Base-by-base conservation (phyloP, 208 protist species). In the Crithidia acanthocephali region DNA sequence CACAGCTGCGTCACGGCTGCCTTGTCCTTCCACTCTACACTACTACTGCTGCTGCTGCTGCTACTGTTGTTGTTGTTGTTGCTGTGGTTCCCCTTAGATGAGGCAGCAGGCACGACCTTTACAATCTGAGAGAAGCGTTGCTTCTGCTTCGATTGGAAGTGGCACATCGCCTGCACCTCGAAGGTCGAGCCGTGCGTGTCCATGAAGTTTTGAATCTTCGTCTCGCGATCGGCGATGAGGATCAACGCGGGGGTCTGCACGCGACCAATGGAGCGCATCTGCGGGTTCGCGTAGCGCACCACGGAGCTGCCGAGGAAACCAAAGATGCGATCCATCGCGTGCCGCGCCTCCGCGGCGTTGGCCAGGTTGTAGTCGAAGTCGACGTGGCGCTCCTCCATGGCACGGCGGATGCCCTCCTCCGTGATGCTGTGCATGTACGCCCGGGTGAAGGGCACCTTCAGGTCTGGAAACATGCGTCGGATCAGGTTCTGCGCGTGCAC, bases 341-440 rank as follows among this genome's bases (percentile, higher is more conserved):
- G 93, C 40, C 93, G 87, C 28, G 93, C 88, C 76, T 96, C 88
- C 10, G 93, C 93, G 13, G 90, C 91, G 74, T 89, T 91, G 18
- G 91, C 90, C 65, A 97, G 82, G 56, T 95, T 84, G 53, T 91
- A 83, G 68, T 97, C 93, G 45, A 92, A 95, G 16, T 83, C 47
- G 33, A 78, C 48, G 22, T 68, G 52, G 11, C 93, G 88, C 64
- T 94, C 83, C 40, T 65, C 76, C 88, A 96, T 95, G 4, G 90
- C 93, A 32, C 77, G 75, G 23, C 71, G 80, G 50, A 97, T 92
- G 56, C 89, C 91, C 18, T 95, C 89, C 45, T 85, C 83, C 4
- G 93, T 97, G 68, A 97, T 95, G 73, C 90, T 94, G 80, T 97
- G 91, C 72, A 97, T 93, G 78, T 97, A 97, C 7, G 93, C 93